phyloP scores from a whole-genome alignment of 441 rosid species.

The Jatropha podagrica region DNA sequence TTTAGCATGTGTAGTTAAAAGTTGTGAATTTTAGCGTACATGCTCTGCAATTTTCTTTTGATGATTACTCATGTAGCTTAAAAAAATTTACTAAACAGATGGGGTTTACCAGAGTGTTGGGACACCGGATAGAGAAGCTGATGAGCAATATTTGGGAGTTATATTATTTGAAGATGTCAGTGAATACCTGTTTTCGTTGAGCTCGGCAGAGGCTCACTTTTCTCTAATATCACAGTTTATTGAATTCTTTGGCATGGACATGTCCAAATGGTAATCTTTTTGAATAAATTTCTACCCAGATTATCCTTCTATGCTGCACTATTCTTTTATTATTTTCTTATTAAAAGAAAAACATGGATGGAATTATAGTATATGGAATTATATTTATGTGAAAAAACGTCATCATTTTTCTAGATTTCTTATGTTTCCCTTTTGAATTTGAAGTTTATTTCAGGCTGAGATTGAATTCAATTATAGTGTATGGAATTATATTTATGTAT shows the following conservation, averaged over 20 bases:
- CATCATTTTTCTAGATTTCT: not conserved
- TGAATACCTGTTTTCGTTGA: slow-evolving; percentile 74
- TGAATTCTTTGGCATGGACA: slow-evolving; percentile 81
- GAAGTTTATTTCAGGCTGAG: not conserved
- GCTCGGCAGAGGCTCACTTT: slow-evolving; percentile 67
- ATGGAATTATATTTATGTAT: no score
- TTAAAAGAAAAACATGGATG: not conserved
- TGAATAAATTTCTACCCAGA: not conserved
- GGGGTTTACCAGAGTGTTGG: slow-evolving; percentile 37
- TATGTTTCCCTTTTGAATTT: not conserved
- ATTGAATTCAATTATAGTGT: no score
- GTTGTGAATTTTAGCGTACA: slow-evolving; percentile 4
- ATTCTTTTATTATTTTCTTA: not conserved
- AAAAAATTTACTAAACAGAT: slow-evolving; percentile 32
- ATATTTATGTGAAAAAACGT: not conserved
- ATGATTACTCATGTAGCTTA: slow-evolving; percentile 5
- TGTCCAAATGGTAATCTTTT: slow-evolving; percentile 54
- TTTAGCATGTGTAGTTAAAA: not conserved
- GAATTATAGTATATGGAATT: not conserved
- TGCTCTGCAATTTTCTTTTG: not conserved
- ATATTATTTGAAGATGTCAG: slow-evolving; percentile 80
- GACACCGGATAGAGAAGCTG: slow-evolving; percentile 49
- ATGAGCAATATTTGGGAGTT: slow-evolving; percentile 65
- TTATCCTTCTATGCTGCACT: not conserved
- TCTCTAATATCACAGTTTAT: slow-evolving; percentile 72